phyloP scores from a whole-genome alignment of 2,329 filamentous ascomycete genomes.

The Fragosphaeria purpurea region DNA sequence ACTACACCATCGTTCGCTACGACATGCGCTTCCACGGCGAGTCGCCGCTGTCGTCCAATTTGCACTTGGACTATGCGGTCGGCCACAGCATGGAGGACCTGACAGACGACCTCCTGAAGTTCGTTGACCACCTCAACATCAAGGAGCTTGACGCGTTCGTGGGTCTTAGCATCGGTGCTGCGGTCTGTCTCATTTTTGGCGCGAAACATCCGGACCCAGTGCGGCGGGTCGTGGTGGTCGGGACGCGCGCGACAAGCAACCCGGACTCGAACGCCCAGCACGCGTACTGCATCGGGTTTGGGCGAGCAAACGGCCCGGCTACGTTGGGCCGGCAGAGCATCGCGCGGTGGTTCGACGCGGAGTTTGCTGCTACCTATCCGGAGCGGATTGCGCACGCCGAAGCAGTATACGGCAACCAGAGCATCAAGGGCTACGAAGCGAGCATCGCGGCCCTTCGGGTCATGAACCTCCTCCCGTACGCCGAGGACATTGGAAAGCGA shows the following conservation, averaged over 20 bases:
- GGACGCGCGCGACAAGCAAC: not conserved
- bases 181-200: not conserved
- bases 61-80: not conserved
- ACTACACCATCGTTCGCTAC: not conserved
- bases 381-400: not conserved
- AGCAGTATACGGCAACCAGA: not conserved
- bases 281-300: not conserved
- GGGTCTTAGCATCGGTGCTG: not conserved
- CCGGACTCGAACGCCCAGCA: not conserved
- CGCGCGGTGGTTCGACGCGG: not conserved
- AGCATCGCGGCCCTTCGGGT: not conserved
- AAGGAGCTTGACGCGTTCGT: not conserved
- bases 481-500: not conserved
- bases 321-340: not conserved
- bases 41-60: not conserved
- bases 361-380: not conserved
- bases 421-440: not conserved
- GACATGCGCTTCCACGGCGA: not conserved
- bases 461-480: not conserved
- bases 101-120: not conserved
- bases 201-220: not conserved
- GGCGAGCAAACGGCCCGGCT: not conserved
- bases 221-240: not conserved
- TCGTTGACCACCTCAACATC: not conserved
- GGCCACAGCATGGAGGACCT: not conserved